Base-by-base conservation (phyloP, 1,284 basidiomycete genomes). In the Trametes polyzona region DNA sequence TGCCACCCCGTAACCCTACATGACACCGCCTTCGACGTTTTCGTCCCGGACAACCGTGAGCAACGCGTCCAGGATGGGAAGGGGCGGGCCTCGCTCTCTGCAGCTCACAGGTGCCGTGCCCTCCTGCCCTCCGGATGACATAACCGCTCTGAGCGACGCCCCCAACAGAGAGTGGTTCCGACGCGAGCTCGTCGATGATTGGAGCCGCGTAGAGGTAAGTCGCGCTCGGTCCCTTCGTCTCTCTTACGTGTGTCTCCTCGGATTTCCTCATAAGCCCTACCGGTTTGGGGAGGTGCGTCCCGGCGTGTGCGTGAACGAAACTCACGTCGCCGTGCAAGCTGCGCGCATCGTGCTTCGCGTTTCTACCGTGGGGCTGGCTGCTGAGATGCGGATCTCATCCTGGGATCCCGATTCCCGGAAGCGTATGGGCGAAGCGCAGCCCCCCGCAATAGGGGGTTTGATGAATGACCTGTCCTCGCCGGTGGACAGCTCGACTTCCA, bases 391-490 rank as follows among this genome's bases (percentile, higher is more conserved):
- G 35, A 59, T 57, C 54, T 47, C 36, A 35, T 36, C 24, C 43
- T 42, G 40, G 52, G 41, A 33, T 30, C 47, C 51, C 57, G 52
- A 57, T 62, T 57, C 57, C 57, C 57, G 55, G 36, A 49, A 14
- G 32, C 46, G 41, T 52, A 32, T 42, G 51, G 21, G 30, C 14
- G 48, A 51, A 10, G 12, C 7, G 39, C 29, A 41, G 32, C 39
- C 39, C n/a, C n/a, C n/a, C n/a, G n/a, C n/a, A n/a, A n/a, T n/a
- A n/a, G n/a, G n/a, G n/a, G n/a, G n/a, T n/a, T n/a, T n/a, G n/a
- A n/a, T n/a, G n/a, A n/a, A n/a, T n/a, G n/a, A n/a, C 47, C 33
- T 37, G 33, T 9, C 11, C 23, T 16, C 10, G n/a, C 14, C 29
- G 26, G 33, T 21, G 19, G 47, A 30, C 37, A 52, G 43, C 36